These are phyloP conservation scores for Coemansia reversa DNA, from an alignment of 192 early-diverging fungal species.

Conservation along the genomic window DNA sequence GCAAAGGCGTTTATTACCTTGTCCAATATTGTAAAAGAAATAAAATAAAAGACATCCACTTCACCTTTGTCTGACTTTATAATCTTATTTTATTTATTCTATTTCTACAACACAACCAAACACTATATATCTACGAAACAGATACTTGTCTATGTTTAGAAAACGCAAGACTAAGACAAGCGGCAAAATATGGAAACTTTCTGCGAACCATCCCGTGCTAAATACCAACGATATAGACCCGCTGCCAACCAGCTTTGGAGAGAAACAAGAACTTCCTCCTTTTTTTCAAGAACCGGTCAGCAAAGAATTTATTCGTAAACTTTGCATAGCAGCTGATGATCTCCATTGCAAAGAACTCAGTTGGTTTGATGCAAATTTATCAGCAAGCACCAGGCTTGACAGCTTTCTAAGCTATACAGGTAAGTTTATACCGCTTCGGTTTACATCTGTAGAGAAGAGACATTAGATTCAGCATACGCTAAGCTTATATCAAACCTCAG, in stretches of 20 bases:
- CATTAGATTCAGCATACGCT: not conserved
- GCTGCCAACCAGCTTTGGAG: conserved; percentile 20
- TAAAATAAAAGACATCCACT: not conserved
- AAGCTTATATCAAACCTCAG: not conserved
- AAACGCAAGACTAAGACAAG: not conserved
- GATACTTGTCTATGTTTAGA: conserved; percentile 20
- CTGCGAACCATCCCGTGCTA: conserved; percentile 21
- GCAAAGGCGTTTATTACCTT: not conserved
- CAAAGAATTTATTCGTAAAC: conserved; percentile 17
- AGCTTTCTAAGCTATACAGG: conserved; percentile 18
- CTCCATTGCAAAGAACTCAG: conserved; percentile 8
- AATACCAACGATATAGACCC: conserved; percentile 25
- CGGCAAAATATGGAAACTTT: conserved; percentile 23
- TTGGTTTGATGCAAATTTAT: conserved; percentile 33
- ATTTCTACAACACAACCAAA: not conserved
- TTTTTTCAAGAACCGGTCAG: conserved; percentile 21
- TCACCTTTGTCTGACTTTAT: not conserved
- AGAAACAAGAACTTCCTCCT: conserved; percentile 22
- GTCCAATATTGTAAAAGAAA: not conserved
- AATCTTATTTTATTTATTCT: not conserved
- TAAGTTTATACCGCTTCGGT: conserved; percentile 13
- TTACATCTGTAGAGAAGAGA: not conserved
- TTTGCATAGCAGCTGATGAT: conserved; percentile 13
- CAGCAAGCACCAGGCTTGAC: conserved; percentile 11
- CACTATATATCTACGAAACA: not conserved